Percentiles rank a stretch among this genome's conserved stretches.
These are phyloP conservation scores for Gryganskiella cystojenkinii DNA, from an alignment of 192 early-diverging fungal genomes.

Conservation along the genomic window DNA sequence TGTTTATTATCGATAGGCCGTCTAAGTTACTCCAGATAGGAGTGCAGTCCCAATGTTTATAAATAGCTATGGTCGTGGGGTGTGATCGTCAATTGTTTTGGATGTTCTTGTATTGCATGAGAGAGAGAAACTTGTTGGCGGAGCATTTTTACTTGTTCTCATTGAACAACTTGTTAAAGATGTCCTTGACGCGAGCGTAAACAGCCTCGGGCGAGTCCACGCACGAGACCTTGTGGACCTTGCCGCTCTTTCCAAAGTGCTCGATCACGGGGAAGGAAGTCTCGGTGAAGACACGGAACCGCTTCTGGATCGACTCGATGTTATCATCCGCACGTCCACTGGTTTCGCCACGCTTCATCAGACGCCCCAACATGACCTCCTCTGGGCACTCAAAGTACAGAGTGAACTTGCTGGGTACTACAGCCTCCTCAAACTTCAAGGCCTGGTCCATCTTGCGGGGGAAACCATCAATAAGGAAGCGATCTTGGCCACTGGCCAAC, in stretches of 20 bases:
- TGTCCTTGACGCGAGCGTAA: conserved; percentile 69
- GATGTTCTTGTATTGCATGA: no score
- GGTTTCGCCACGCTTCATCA: conserved; percentile 95
- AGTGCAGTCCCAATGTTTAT: no score
- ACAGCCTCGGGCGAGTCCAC: conserved; percentile 73
- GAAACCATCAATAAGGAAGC: conserved; percentile 98
- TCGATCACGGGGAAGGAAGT: conserved; percentile 93
- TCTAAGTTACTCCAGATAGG: no score
- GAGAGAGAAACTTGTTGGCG: not conserved
- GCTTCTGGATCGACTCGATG: conserved; percentile 94
- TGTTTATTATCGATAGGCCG: no score
- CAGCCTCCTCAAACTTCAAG: conserved; percentile 89
- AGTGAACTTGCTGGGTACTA: conserved; percentile 76
- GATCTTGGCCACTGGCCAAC: conserved; percentile 66
- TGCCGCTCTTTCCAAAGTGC: conserved; percentile 76
- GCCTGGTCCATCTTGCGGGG: conserved; percentile 95
- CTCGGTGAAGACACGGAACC: conserved; percentile 89
- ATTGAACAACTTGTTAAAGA: conserved; percentile 63
- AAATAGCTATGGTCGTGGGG: no score
- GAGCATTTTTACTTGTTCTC: conserved; percentile 22
- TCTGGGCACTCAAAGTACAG: conserved; percentile 98
- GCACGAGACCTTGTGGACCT: conserved; percentile 83
- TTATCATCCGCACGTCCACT: conserved; percentile 96
- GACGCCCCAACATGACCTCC: conserved; percentile 87
- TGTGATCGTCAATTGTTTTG: no score